phyloP scores from a whole-genome alignment of 331 rosid genomes.

The Quercus lobata region DNA sequence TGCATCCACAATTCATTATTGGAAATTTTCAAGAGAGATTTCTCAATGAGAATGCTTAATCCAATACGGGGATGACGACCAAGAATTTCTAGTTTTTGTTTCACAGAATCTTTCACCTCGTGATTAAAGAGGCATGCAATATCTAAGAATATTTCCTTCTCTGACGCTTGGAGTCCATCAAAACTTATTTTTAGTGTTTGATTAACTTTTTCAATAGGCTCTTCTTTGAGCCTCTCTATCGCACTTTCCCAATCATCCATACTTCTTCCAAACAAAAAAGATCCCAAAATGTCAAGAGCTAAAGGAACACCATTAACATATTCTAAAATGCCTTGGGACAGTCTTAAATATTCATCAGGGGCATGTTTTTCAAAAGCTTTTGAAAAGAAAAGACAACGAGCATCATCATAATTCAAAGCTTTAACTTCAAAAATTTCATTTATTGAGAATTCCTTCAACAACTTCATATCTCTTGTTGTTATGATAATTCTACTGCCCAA shows the following conservation, averaged over 20 bases:
- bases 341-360: neutral
- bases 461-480: conserved; percentile 3
- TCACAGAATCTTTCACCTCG: neutral
- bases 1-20: neutral
- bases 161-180: neutral
- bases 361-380: neutral
- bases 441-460: neutral
- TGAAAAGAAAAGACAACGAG: neutral
- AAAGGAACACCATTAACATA: neutral
- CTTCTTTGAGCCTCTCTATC: neutral
- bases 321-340: neutral
- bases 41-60: neutral
- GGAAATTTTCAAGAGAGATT: conserved; percentile 5
- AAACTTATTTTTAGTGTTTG: neutral
- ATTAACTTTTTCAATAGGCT: neutral
- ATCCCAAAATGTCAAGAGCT: conserved; percentile 5
- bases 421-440: neutral
- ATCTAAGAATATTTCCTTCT: conserved; percentile 1
- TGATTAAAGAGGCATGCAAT: conserved; percentile 12
- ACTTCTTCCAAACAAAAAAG: neutral
- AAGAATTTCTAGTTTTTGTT: neutral
- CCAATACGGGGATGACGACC: neutral
- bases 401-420: neutral
- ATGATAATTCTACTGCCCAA: conserved; percentile 12
- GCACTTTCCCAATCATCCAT: neutral